Base-by-base conservation (phyloP, 257 asterid species). In the Primulina huaijiensis region DNA sequence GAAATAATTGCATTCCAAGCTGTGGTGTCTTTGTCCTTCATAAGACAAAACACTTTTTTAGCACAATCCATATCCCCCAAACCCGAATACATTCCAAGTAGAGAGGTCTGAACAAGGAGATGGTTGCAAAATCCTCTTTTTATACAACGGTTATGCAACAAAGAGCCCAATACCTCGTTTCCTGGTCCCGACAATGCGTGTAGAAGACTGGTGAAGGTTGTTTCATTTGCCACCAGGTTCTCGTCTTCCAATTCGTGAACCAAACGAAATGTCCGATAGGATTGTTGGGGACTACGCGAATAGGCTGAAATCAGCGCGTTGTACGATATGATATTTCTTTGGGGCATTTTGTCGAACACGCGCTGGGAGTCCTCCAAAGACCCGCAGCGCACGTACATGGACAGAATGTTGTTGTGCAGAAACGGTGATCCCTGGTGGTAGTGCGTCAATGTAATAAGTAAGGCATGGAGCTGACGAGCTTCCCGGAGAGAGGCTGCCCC, bases 341-440 rank as follows among this genome's bases (percentile, higher is more conserved):
- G 90, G 61, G 90, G 95, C 92, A 87, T 92, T 87, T 81, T 69
- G 88, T 90, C 98, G 87, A 92, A 87, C 85, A 88, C 55, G 25
- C 11, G 80, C 5, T 76, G 96, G 5, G 92, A 38, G 69, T 82
- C 91, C 27, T 1, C 7, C 1, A 81, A 60, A 4, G 96, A 90
- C 9, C 88, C 86, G 73, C 93, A 88, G 1, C 95, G 82, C 0
- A 83, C 87, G 75, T 92, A 92, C 95, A 85, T 85, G 1, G 97
- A 85, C 43, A 92, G 74, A 70, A 88, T 74, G 82, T 82, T 90
- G 95, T 92, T 92, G 82, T 80, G 74, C 35, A 80, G 35, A 80
- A 80, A 70, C 5, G 92, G 80, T 65, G 85, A 61, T 76, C 67
- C 77, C 1, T 67, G 5, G 21, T 25, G 61, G 60, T 74, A 60